phyloP scores from a whole-genome alignment of 495 filamentous ascomycete species.

The Lasiosphaeris hirsuta region DNA sequence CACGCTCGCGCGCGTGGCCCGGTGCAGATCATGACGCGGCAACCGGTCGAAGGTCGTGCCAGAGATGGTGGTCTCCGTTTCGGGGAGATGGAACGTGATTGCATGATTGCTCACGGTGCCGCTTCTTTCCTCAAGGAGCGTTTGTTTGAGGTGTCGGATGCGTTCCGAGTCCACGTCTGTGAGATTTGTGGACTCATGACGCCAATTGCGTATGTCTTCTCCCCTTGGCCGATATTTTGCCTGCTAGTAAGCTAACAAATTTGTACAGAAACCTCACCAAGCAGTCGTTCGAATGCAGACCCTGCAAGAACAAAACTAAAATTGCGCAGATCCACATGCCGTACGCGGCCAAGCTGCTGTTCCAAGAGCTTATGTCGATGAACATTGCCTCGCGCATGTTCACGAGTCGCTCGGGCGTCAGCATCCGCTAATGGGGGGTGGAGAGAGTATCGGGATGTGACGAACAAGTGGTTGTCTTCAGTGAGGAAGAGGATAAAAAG shows the following conservation, averaged over 20 bases:
- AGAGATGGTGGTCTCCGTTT: slow-evolving; percentile 97
- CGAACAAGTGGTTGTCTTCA: background rate
- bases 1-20: slow-evolving; percentile 94
- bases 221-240: background rate
- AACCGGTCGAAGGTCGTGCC: slow-evolving; percentile 97
- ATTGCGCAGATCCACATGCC: slow-evolving; percentile 97
- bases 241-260: slow-evolving; percentile 23
- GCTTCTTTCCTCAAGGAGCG: slow-evolving; percentile 96
- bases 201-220: slow-evolving; percentile 86
- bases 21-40: slow-evolving; percentile 93
- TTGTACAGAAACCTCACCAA: slow-evolving; percentile 80
- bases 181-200: slow-evolving; percentile 99
- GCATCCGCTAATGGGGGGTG: slow-evolving; percentile 48
- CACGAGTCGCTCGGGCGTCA: slow-evolving; percentile 73
- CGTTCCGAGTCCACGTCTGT: slow-evolving; percentile 97
- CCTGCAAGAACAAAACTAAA: slow-evolving; percentile 97
- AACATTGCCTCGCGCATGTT: slow-evolving; percentile 98
- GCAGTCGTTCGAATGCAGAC: slow-evolving; percentile 90
- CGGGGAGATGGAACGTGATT: slow-evolving; percentile 99
- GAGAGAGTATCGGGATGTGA: too few species aligned
- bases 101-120: slow-evolving; percentile 98
- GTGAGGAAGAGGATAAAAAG: background rate
- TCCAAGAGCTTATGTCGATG: slow-evolving; percentile 97
- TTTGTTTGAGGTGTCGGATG: slow-evolving; percentile 94
- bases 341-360: slow-evolving; percentile 96